Conservation (phyloP, 805 yeast genomes). For the Pichia paraexigua region DNA sequence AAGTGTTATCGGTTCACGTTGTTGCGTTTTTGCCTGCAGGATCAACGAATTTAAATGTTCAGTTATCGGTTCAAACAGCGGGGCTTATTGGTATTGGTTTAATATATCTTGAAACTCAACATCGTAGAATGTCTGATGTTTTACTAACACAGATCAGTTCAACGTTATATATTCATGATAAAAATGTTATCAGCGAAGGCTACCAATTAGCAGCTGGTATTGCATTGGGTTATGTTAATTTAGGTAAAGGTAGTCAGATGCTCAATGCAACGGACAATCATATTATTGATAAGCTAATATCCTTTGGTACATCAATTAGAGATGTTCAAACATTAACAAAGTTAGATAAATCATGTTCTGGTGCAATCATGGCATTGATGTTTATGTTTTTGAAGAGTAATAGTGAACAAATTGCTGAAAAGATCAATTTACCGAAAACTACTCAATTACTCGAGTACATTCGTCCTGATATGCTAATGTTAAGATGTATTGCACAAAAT, state of each 20-base stretch:
- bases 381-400: conserved; percentile 67
- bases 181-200: conserved; percentile 59
- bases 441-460: conserved; percentile 56
- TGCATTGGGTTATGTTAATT: conserved; percentile 73
- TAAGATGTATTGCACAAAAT: conserved; percentile 55
- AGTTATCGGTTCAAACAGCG: conserved; percentile 78
- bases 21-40: conserved; percentile 88
- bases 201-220: conserved; percentile 85
- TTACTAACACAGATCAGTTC: conserved; percentile 62
- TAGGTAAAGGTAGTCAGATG: conserved; percentile 65
- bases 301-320: conserved; percentile 49
- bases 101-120: conserved; percentile 68
- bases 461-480: conserved; percentile 68
- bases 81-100: conserved; percentile 88
- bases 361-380: conserved; percentile 69
- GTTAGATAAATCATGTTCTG: conserved; percentile 57
- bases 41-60: conserved; percentile 81
- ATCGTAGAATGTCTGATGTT: conserved; percentile 79
- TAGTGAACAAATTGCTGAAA: conserved; percentile 50
- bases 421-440: conserved; percentile 52
- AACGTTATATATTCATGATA: conserved; percentile 45
- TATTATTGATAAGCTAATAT: conserved; percentile 51
- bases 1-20: conserved; percentile 87
- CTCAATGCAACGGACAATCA: conserved; percentile 46
- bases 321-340: conserved; percentile 56